These are phyloP conservation scores for Prunus yedoensis DNA, from an alignment of 331 rosid species.

Conservation along the genomic window DNA sequence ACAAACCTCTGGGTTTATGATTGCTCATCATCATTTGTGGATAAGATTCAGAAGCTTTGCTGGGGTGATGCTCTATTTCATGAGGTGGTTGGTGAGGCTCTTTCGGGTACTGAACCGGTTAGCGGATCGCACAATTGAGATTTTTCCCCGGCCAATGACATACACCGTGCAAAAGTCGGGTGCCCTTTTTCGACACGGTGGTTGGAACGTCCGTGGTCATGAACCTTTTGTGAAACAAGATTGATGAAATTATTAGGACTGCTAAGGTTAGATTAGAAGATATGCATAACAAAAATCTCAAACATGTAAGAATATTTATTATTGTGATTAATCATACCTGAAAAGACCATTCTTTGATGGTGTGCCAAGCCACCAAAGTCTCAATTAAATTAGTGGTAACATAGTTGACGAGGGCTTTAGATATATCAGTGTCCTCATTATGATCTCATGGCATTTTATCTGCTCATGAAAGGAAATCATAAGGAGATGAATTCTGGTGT, in stretches of 20 bases:
- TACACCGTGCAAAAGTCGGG: conserved; percentile 66
- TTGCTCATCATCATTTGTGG: conserved; percentile 12
- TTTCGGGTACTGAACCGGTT: conserved; percentile 28
- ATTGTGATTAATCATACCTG: conserved; percentile 36
- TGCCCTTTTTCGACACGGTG: conserved; percentile 47
- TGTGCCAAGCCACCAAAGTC: conserved; percentile 56
- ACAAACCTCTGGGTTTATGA: conserved; percentile 26
- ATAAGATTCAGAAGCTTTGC: conserved; percentile 19
- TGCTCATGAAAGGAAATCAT: conserved; percentile 24
- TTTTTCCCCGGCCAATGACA: conserved; percentile 57
- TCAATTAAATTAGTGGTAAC: conserved; percentile 35
- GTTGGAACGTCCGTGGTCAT: conserved; percentile 49
- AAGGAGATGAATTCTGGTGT: background rate
- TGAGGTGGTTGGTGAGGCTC: conserved; percentile 10
- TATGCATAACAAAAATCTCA: background rate
- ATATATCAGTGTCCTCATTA: conserved; percentile 47
- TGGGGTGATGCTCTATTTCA: conserved; percentile 25
- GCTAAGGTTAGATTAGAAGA: background rate
- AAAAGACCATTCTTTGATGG: conserved; percentile 55
- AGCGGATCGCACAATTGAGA: conserved; percentile 41
- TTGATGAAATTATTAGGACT: background rate
- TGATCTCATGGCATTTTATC: conserved; percentile 58
- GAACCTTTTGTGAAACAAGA: conserved; percentile 36
- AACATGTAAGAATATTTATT: background rate
- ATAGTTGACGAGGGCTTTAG: conserved; percentile 53